These are phyloP conservation scores for Jamesozyma piceae DNA, from an alignment of 805 yeast species.

Conservation along the genomic window DNA sequence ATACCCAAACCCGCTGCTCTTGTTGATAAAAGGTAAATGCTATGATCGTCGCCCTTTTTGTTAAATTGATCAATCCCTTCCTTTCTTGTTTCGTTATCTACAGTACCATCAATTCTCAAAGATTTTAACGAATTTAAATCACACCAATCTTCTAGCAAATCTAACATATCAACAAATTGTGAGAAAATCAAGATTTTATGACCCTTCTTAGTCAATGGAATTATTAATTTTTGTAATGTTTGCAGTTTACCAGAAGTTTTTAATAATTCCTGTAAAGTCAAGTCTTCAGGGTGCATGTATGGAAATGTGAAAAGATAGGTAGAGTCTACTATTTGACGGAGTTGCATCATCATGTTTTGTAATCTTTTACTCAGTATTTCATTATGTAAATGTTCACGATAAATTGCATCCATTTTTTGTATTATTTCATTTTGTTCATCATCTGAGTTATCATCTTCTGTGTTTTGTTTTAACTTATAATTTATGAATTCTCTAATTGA, in stretches of 20 bases:
- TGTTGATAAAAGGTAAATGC: slow-evolving; percentile 71
- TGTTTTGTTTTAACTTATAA: slow-evolving; percentile 22
- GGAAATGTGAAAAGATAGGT: slow-evolving; percentile 82
- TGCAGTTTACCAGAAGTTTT: slow-evolving; percentile 64
- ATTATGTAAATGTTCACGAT: slow-evolving; percentile 29
- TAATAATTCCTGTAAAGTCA: slow-evolving; percentile 35
- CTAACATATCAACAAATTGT: slow-evolving; percentile 80
- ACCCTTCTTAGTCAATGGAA: slow-evolving; percentile 36
- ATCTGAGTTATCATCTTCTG: slow-evolving; percentile 1
- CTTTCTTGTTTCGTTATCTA: slow-evolving; percentile 56
- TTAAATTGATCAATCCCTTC: slow-evolving; percentile 45
- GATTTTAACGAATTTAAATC: slow-evolving; percentile 36
- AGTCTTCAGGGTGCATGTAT: slow-evolving; percentile 39
- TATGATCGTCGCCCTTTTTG: slow-evolving; percentile 26
- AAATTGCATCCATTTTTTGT: slow-evolving; percentile 20
- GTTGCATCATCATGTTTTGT: slow-evolving; percentile 70
- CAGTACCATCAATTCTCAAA: slow-evolving; percentile 71
- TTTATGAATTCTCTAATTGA: slow-evolving; percentile 37
- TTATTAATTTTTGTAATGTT: slow-evolving; percentile 53
- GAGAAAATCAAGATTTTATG: slow-evolving; percentile 79
- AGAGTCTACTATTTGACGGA: slow-evolving; percentile 75
- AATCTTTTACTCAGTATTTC: slow-evolving; percentile 45
- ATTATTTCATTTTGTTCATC: slow-evolving; percentile 8
- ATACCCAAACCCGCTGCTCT: slow-evolving; percentile 94
- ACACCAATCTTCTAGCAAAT: slow-evolving; percentile 69